phyloP scores from a whole-genome alignment of 176 grass and related monocot genomes.

The Triticum urartu region DNA sequence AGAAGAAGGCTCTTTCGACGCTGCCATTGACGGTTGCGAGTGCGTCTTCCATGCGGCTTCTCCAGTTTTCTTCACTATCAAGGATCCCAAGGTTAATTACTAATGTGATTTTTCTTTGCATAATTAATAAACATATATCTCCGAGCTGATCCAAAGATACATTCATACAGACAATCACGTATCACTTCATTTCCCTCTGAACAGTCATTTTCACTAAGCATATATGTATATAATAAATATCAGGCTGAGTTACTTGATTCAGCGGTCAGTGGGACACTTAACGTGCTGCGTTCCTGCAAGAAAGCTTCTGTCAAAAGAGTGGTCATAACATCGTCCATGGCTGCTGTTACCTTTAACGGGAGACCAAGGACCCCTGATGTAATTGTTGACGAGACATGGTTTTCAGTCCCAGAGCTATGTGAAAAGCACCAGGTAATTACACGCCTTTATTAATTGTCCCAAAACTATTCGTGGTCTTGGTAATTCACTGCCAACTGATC shows the following conservation, averaged over 20 bases:
- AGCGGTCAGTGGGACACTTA: conserved; percentile 55
- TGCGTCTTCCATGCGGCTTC: conserved; percentile 41
- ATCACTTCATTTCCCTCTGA: no score
- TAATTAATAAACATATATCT: neutral
- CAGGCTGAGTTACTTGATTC: conserved; percentile 57
- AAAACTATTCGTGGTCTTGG: no score
- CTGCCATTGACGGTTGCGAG: conserved; percentile 1
- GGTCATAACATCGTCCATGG: conserved; percentile 52
- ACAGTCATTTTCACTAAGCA: neutral
- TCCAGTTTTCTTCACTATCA: neutral
- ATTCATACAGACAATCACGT: no score
- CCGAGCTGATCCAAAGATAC: no score
- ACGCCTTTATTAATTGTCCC: neutral
- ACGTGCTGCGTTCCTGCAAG: conserved; percentile 55
- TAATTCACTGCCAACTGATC: neutral
- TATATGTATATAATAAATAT: no score
- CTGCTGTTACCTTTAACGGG: conserved; percentile 40
- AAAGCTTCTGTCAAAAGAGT: conserved; percentile 47
- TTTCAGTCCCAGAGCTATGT: conserved; percentile 33
- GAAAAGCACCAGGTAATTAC: conserved; percentile 30
- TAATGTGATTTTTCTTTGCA: neutral
- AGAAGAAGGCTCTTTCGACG: conserved; percentile 25
- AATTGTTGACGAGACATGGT: conserved; percentile 54
- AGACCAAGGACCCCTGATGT: conserved; percentile 53
- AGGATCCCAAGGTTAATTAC: conserved; percentile 19